Evolutionary conservation across 768 basidiomycete genomes (phyloP).

Genomic region (Mycena pura): DNA sequence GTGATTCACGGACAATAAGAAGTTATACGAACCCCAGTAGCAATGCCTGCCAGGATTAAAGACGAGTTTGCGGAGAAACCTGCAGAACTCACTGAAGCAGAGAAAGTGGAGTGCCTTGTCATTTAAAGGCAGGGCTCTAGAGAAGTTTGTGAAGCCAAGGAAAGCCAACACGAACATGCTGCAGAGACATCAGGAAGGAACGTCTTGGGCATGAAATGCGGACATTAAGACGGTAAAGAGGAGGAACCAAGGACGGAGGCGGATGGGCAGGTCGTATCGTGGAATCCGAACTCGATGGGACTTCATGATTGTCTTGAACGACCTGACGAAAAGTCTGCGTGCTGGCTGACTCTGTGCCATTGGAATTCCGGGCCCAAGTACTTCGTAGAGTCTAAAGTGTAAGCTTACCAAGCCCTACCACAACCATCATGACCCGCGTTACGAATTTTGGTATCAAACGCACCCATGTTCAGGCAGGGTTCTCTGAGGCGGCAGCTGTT

Average conservation of each 20-base stretch:
- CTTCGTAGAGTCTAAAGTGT: no score
- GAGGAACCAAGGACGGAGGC: conserved; percentile 86
- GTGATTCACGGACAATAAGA: neutral
- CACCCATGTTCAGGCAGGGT: conserved; percentile 71
- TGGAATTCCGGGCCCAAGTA: no score
- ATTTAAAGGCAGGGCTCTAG: conserved; percentile 69
- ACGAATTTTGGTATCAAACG: conserved; percentile 80
- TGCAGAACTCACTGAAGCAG: no score
- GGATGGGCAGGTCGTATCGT: conserved; percentile 72
- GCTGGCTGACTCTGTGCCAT: conserved; percentile 14
- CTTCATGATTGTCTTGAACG: conserved; percentile 71
- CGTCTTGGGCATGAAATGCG: no score
- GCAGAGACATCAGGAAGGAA: no score
- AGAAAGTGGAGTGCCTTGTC: conserved; percentile 83
- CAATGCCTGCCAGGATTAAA: no score
- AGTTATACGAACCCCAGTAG: conserved; percentile 52
- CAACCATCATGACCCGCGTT: conserved; percentile 74
- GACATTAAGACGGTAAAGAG: conserved; percentile 69
- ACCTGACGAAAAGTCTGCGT: conserved; percentile 48
- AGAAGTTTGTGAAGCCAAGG: conserved; percentile 78
- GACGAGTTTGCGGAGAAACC: no score
- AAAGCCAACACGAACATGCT: conserved; percentile 75
- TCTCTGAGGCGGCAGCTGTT: conserved; percentile 35
- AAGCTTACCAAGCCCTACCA: no score
- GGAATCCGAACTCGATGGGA: conserved; percentile 69